A percentile compares a stretch with the other conserved stretches of the same genome.
phyloP scores from a whole-genome alignment of 176 grass and related monocot genomes.

The Zea luxurians region DNA sequence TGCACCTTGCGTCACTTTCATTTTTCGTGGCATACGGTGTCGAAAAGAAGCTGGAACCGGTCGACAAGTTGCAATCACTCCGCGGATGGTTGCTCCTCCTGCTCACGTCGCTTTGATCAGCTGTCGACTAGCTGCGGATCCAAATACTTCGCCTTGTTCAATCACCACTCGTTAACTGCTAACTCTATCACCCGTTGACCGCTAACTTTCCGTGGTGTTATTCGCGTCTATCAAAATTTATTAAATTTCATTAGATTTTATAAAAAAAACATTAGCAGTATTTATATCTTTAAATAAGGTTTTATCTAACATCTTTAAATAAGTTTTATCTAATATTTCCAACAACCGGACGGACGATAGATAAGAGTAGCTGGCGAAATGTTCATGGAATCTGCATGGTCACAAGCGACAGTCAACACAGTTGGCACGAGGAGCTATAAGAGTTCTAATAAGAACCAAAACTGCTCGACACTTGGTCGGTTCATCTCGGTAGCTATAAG shows the following conservation, averaged over 20 bases:
- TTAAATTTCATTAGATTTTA: too few relatives aligned
- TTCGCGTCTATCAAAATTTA: too few relatives aligned
- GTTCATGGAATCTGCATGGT: background rate
- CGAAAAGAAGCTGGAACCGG: background rate
- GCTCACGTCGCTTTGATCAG: background rate
- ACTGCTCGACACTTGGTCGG: background rate
- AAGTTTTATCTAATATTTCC: background rate
- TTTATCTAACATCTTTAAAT: background rate
- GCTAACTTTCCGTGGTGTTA: too few relatives aligned
- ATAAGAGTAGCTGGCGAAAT: background rate
- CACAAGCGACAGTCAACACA: background rate
- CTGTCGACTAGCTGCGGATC: background rate
- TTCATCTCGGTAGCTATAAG: slow-evolving; percentile 5
- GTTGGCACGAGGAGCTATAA: background rate
- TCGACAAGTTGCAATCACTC: too few relatives aligned
- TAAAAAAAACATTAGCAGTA: background rate
- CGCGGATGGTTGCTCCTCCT: too few relatives aligned
- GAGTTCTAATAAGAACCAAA: background rate
- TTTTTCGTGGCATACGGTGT: background rate
- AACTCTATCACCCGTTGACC: background rate
- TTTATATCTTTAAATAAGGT: too few relatives aligned
- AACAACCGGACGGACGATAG: background rate
- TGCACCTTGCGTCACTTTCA: background rate
- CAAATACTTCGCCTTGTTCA: background rate
- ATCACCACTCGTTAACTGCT: too few relatives aligned